Evolutionary conservation across 73 alveolate species (phyloP).

Genomic region (Paramecium primaurelia): DNA sequence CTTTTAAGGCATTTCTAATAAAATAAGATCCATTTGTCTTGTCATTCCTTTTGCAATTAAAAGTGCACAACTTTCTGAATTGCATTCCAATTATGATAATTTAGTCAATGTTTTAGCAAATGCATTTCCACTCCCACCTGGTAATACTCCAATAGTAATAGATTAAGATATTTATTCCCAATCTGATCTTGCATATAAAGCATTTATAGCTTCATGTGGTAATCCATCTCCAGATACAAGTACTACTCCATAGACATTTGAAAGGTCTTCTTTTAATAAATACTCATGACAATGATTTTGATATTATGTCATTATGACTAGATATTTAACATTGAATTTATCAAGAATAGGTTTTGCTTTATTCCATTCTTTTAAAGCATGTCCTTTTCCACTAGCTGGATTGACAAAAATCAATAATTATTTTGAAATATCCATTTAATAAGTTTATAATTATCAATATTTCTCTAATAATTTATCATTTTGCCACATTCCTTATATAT

Average conservation of each 20-base stretch:
- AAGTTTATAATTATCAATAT: background rate
- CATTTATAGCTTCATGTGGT: conserved; percentile 64
- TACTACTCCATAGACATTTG: conserved; percentile 11
- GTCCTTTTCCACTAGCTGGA: conserved; percentile 60
- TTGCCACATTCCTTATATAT: background rate
- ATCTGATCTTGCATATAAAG: conserved; percentile 35
- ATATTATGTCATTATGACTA: conserved; percentile 40
- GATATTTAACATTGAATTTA: conserved; percentile 15
- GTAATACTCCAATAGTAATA: conserved; percentile 51
- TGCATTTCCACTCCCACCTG: conserved; percentile 66
- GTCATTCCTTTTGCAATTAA: conserved; percentile 46
- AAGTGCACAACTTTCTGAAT: conserved; percentile 57
- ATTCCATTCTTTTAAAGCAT: conserved; percentile 52
- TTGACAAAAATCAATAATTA: conserved; percentile 27
- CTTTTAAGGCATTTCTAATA: conserved; percentile 20
- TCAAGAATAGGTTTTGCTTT: conserved; percentile 46
- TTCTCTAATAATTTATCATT: background rate
- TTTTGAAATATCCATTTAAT: background rate
- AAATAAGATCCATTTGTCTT: conserved; percentile 35
- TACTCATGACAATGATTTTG: conserved; percentile 53
- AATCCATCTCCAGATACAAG: conserved; percentile 58
- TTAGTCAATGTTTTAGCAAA: conserved; percentile 45
- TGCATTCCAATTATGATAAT: background rate
- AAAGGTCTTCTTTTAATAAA: conserved; percentile 20
- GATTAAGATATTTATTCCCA: background rate